Evolutionary conservation across 164 flowering plant species (phyloP), one percentile per base, ranked within the genome.

Genomic region (Buxus sempervirens): DNA sequence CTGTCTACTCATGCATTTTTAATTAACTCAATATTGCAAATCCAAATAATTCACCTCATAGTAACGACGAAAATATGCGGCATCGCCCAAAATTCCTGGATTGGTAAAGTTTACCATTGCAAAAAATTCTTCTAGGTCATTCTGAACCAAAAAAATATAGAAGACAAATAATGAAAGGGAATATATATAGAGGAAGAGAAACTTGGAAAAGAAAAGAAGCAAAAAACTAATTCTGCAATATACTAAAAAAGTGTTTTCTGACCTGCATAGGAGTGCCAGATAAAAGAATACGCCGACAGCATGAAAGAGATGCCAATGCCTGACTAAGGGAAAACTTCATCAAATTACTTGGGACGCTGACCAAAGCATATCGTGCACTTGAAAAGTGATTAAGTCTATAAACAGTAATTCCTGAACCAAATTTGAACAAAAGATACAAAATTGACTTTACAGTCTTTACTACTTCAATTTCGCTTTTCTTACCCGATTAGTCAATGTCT

Each of bases 191-290:
- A 49, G 68, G 13, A 45, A n/a, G n/a, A n/a, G n/a, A n/a, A n/a
- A n/a, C n/a, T n/a, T n/a, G n/a, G n/a, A n/a, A 45, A 66, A 68
- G 3, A 5, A 25, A 53, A 19, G n/a, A 23, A 26, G 22, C 60
- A 68, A 59, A 38, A 62, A 45, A 25, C 32, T 32, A 32, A 32
- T 32, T 3, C 22, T 63, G 54, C 8, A 57, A 75, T 54, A 51
- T 64, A 36, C 64, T 62, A 41, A 0, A 12, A 8, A 72, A 71
- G 55, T 64, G 28, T 4, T 21, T 5, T 63, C 63, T 73, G 58
- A 91, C 99, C 91, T 96, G 99, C 98, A 96, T 89, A 45, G 99
- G 99, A 57, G 99, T 96, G 77, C 99, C 99, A 10, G 98, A 96
- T 77, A 96, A 75, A 66, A 93, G 71, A 60, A 96, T 75, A 36